Conservation (phyloP, 805 yeast species). For the Pichia californica region DNA sequence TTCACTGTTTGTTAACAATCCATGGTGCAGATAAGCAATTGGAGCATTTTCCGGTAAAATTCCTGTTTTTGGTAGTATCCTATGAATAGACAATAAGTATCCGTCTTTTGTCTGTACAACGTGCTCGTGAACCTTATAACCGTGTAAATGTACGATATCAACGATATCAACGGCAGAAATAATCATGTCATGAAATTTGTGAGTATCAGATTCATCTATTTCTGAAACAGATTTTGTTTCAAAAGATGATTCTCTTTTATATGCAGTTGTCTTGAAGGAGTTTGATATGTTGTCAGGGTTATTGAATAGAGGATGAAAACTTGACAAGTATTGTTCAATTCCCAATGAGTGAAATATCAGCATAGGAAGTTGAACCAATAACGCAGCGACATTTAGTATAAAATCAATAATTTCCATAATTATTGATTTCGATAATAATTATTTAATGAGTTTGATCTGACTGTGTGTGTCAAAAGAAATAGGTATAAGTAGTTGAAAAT, state of each 20-base stretch:
- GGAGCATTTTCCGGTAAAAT: constrained; percentile 5
- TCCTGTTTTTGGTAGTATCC: constrained; percentile 36
- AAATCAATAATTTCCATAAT: background rate
- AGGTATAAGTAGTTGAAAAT: too few relatives aligned
- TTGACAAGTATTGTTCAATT: constrained; percentile 15
- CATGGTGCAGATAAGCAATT: constrained; percentile 83
- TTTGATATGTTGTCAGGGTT: constrained; percentile 21
- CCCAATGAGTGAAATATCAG: constrained; percentile 19
- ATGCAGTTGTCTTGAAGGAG: too few relatives aligned
- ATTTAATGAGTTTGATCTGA: too few relatives aligned
- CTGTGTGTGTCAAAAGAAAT: too few relatives aligned
- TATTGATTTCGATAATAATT: too few relatives aligned
- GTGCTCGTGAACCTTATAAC: constrained; percentile 70
- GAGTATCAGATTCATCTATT: background rate
- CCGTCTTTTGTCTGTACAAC: constrained; percentile 73
- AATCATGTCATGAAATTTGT: constrained; percentile 14
- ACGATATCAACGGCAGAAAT: constrained; percentile 26
- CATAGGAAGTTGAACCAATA: constrained; percentile 19
- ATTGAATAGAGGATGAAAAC: constrained; percentile 13
- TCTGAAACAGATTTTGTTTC: background rate
- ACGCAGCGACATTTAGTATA: constrained; percentile 9
- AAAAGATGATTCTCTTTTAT: background rate
- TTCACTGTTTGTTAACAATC: constrained; percentile 80
- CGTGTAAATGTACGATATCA: constrained; percentile 34
- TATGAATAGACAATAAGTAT: constrained; percentile 69